Evolutionary conservation across 2,329 filamentous ascomycete species (phyloP).

Genomic region (Colletotrichum camelliae): DNA sequence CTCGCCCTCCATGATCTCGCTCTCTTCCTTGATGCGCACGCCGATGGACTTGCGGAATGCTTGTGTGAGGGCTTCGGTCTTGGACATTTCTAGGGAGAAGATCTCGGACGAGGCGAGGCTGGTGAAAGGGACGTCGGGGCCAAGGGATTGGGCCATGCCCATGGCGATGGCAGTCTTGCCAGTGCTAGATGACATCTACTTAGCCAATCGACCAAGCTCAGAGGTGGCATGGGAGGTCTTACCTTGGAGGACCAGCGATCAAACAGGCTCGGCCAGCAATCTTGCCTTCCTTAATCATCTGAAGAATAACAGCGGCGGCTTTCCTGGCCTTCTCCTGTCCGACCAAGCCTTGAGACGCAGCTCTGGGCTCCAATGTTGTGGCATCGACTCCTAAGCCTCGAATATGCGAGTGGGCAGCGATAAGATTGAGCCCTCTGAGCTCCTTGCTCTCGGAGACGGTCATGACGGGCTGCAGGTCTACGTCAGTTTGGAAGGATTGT

Average conservation of each 20-base stretch:
- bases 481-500: background rate
- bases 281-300: slow-evolving; percentile 99
- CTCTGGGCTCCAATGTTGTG: slow-evolving; percentile 86
- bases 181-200: slow-evolving; percentile 63
- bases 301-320: slow-evolving; percentile 92
- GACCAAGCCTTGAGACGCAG: slow-evolving; percentile 88
- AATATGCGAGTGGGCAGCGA: slow-evolving; percentile 98
- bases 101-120: slow-evolving; percentile 96
- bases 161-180: slow-evolving; percentile 99
- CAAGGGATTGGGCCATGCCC: slow-evolving; percentile 97
- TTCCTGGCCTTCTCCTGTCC: slow-evolving; percentile 97
- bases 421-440: slow-evolving; percentile 94
- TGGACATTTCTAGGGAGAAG: slow-evolving; percentile 99
- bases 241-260: slow-evolving; percentile 92
- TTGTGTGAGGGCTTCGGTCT: slow-evolving; percentile 96
- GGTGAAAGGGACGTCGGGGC: slow-evolving; percentile 93
- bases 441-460: slow-evolving; percentile 96
- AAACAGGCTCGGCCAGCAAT: slow-evolving; percentile 94
- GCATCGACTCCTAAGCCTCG: slow-evolving; percentile 92
- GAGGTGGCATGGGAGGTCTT: slow-evolving; percentile 18
- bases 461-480: slow-evolving; percentile 55
- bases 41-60: slow-evolving; percentile 99
- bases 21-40: slow-evolving; percentile 98
- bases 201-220: slow-evolving; percentile 1
- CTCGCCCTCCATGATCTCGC: slow-evolving; percentile 98